Evolutionary conservation across 768 basidiomycete genomes (phyloP), one percentile per base, ranked within the genome.

Genomic region (Tricholoma sp.): DNA sequence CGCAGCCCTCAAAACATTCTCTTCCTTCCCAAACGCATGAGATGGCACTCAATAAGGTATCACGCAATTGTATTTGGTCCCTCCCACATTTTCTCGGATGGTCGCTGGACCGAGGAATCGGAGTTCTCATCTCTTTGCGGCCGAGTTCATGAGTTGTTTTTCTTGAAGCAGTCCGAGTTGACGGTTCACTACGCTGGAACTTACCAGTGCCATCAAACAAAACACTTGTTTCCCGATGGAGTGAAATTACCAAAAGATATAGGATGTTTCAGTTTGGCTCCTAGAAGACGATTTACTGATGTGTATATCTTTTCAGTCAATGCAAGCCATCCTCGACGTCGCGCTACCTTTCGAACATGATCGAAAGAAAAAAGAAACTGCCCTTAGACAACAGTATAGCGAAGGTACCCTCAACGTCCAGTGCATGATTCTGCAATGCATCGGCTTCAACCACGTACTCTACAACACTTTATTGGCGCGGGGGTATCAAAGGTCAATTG

Each of bases 391-490:
- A n/a, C n/a, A n/a, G n/a, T 24, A 46, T 46, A 4, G 9, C 0
- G 56, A 59, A 7, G 56, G 55, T 1, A 11, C 52, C 14, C 24
- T 64, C 18, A 65, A 54, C 50, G 50, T 57, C 0, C 63, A 68
- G 5, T 53, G 53, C 10, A 49, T 66, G 12, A 56, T 62, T 0
- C 18, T 68, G n/a, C 57, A 65, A 49, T 66, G 61, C 29, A 31
- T 63, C 2, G 61, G 46, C 4, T 68, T 68, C 46, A 51, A 65
- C 21, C 24, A 56, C 2, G 37, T 1, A 0, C 34, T 68, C 0
- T 64, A 65, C 21, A 18, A 57, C 10, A 55, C 5, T 12, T 52
- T 63, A 29, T 43, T 24, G 9, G 43, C 51, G 14, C 24, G n/a
- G n/a, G n/a, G n/a, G n/a, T n/a, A n/a, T n/a, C n/a, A 46, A 57